Percentiles rank a stretch among this genome's conserved stretches.
Evolutionary conservation across 108 stramenopile species (phyloP).

Genomic region (Stephanodiscus minutulus): DNA sequence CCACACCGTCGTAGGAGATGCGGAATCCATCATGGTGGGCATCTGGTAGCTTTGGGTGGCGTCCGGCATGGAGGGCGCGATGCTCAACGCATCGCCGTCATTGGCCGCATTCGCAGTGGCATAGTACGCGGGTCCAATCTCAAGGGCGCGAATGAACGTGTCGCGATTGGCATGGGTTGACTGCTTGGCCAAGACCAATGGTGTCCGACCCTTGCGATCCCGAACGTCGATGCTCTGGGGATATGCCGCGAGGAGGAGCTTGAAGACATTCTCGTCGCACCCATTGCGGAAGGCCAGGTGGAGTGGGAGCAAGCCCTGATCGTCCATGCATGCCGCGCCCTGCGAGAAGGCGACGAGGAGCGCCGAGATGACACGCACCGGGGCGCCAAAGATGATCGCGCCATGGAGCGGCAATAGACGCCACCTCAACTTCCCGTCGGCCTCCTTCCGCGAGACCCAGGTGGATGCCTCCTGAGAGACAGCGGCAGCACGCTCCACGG

Average conservation of each 20-base stretch:
- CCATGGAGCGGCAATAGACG: conserved; percentile 86
- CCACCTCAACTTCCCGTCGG: conserved; percentile 78
- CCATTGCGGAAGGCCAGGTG: conserved; percentile 85
- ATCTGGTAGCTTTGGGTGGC: background rate
- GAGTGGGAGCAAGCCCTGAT: conserved; percentile 86
- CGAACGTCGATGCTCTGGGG: conserved; percentile 77
- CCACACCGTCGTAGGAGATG: too few relatives aligned
- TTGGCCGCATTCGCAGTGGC: conserved; percentile 33
- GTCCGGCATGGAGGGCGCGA: conserved; percentile 8
- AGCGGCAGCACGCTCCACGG: conserved; percentile 39
- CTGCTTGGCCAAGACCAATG: conserved; percentile 72
- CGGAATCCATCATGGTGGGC: too few relatives aligned
- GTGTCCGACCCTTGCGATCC: conserved; percentile 86
- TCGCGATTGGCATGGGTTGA: conserved; percentile 63
- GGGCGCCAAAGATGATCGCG: conserved; percentile 86
- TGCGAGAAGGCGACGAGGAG: conserved; percentile 66
- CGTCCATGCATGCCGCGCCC: conserved; percentile 75
- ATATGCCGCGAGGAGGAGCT: conserved; percentile 67
- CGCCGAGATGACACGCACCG: conserved; percentile 61
- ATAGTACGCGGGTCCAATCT: conserved; percentile 67
- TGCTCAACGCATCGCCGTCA: background rate
- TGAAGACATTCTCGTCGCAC: conserved; percentile 53
- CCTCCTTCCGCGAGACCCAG: conserved; percentile 82
- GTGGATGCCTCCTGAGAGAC: conserved; percentile 62
- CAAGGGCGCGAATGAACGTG: conserved; percentile 65